Evolutionary conservation across 352 stramenopile genomes (phyloP).

Genomic region (Phytopythium helicoides): DNA sequence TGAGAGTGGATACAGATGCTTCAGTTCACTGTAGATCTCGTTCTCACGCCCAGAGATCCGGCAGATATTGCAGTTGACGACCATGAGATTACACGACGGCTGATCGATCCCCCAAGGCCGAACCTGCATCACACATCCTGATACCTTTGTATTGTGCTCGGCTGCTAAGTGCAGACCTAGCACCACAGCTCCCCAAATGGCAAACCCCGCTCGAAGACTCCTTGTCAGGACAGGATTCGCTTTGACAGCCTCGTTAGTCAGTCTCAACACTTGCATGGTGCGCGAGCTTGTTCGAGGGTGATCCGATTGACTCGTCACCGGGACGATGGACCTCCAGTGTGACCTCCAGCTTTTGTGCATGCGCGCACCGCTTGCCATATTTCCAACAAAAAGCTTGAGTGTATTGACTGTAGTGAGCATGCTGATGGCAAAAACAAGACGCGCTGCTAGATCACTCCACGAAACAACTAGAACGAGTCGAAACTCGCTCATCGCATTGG

Average conservation of each 20-base stretch:
- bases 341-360: background rate
- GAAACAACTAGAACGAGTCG: slow-evolving; percentile 35
- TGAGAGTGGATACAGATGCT: slow-evolving; percentile 13
- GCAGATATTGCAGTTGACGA: slow-evolving; percentile 26
- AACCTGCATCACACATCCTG: slow-evolving; percentile 29
- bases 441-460: slow-evolving; percentile 21
- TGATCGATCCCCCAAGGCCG: slow-evolving; percentile 30
- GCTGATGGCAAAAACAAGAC: slow-evolving; percentile 23
- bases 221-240: background rate
- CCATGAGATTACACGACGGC: slow-evolving; percentile 37
- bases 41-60: slow-evolving; percentile 4
- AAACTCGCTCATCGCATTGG: slow-evolving; percentile 44
- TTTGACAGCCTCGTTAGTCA: background rate
- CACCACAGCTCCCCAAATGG: background rate
- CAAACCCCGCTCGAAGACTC: background rate
- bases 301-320: slow-evolving; percentile 3
- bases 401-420: slow-evolving; percentile 29
- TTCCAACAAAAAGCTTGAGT: slow-evolving; percentile 23
- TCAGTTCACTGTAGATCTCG: slow-evolving; percentile 12
- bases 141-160: background rate
- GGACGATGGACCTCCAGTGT: slow-evolving; percentile 4
- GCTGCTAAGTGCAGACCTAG: slow-evolving; percentile 2
- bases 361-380: background rate
- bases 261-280: background rate
- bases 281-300: background rate